Base-by-base conservation (phyloP, 768 basidiomycete species). In the Tremella yokohamensis region DNA sequence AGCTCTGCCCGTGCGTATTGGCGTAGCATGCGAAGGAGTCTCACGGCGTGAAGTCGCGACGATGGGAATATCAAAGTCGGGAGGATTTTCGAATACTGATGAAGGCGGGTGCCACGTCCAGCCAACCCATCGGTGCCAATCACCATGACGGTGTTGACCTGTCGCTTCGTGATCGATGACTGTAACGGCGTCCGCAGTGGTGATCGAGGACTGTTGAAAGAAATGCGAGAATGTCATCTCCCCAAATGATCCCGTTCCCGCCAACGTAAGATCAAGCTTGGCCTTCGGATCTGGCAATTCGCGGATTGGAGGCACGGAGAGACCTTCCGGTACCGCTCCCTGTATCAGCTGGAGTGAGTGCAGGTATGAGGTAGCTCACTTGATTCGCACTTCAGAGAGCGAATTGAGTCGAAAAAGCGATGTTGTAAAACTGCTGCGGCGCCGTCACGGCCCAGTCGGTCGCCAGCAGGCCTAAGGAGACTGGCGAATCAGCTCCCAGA, bases 81-180 rank as follows among this genome's bases (percentile, higher is more conserved):
- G 42, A n/a, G 42, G 42, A 45, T 45, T 16, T 18, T 45, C 42
- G 22, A 45, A 22, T 22, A 52, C 25, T 29, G 15, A 18, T 11
- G 51, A n/a, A 3, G 51, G 29, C 26, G 51, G 51, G 37, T 52
- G 51, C 51, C 51, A 52, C 3, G 51, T 52, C 51, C 51, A 52
- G 16, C 51, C 51, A 18, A 52, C 34, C 51, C 51, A 52, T 38
- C 25, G 26, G 19, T 52, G 15, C 42, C 42, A 45, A 16, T 34
- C 29, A 4, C 29, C 29, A 6, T 11, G 29, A 34, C 11, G 11
- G 4, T 34, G 6, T 4, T 34, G 29, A 34, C 29, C 29, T 34
- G 29, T n/a, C n/a, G 39, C 4, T 45, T 6, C 15, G 42, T 8
- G 7, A 45, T 45, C 42, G 22, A 4, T 45, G 42, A 15, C 42